phyloP scores from a whole-genome alignment of 345 rosid genomes.

The Eucalyptus brandiana region DNA sequence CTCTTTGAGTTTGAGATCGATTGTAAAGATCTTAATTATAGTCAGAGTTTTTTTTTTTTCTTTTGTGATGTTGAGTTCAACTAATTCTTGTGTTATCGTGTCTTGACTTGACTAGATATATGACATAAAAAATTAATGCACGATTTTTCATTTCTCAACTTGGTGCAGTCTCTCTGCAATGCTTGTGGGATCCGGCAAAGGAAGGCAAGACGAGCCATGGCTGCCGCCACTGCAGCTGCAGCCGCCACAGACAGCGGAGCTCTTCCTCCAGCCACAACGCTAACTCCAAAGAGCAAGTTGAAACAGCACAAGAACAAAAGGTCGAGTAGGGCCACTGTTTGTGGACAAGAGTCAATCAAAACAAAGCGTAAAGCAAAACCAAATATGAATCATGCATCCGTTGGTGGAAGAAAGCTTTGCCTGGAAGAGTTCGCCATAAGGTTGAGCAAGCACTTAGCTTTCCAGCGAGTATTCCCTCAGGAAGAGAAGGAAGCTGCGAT shows the following conservation, averaged over 20 bases:
- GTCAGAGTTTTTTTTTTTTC: neutral
- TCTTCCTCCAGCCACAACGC: neutral
- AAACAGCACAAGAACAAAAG: slow-evolving; percentile 21
- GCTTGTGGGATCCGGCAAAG: slow-evolving; percentile 94
- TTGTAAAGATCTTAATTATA: neutral
- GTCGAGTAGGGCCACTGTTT: neutral
- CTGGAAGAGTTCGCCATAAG: slow-evolving; percentile 64
- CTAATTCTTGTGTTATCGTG: neutral
- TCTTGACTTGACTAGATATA: neutral
- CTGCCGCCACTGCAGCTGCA: slow-evolving; percentile 54
- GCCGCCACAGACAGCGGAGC: slow-evolving; percentile 9
- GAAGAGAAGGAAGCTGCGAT: slow-evolving; percentile 97
- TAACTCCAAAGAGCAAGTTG: slow-evolving; percentile 9
- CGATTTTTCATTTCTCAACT: neutral
- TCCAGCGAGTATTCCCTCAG: slow-evolving; percentile 75
- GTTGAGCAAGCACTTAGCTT: slow-evolving; percentile 49
- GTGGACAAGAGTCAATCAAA: slow-evolving; percentile 23
- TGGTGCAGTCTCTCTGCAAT: slow-evolving; percentile 76
- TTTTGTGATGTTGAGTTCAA: neutral
- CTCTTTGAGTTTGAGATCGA: neutral
- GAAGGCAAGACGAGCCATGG: slow-evolving; percentile 70
- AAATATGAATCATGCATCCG: neutral
- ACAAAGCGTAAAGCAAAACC: slow-evolving; percentile 7
- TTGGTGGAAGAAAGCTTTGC: slow-evolving; percentile 32
- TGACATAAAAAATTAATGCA: neutral